Evolutionary conservation across 2,329 filamentous ascomycete species (phyloP).

Genomic region (Byssoonygena ceratinophila): DNA sequence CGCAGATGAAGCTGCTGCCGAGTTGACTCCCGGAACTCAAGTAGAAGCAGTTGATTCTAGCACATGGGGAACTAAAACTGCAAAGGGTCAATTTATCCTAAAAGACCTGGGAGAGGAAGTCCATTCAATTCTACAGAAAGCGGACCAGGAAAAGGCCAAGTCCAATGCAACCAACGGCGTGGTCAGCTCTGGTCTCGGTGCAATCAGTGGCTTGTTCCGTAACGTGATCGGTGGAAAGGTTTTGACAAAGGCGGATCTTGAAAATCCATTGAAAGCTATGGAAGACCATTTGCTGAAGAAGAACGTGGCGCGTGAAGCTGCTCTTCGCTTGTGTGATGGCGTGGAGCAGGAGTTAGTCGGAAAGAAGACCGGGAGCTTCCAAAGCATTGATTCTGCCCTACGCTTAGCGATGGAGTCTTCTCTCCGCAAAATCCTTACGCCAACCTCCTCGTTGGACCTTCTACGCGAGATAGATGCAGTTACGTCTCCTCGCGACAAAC

Average conservation of each 20-base stretch:
- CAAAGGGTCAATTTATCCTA: slow-evolving; percentile 84
- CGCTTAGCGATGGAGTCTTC: slow-evolving; percentile 83
- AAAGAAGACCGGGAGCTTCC: slow-evolving; percentile 83
- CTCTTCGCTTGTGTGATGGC: slow-evolving; percentile 77
- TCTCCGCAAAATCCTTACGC: slow-evolving; percentile 87
- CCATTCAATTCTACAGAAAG: slow-evolving; percentile 71
- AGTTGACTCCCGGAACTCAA: slow-evolving; percentile 45
- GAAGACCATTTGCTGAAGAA: slow-evolving; percentile 89
- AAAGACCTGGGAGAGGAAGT: slow-evolving; percentile 92
- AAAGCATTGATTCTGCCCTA: slow-evolving; percentile 74
- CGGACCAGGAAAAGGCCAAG: slow-evolving; percentile 54
- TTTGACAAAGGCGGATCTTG: slow-evolving; percentile 75
- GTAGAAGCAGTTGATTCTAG: slow-evolving; percentile 66
- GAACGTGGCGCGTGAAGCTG: slow-evolving; percentile 92
- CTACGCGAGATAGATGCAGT: slow-evolving; percentile 83
- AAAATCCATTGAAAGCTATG: slow-evolving; percentile 90
- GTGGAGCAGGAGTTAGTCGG: slow-evolving; percentile 84
- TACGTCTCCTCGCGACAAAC: slow-evolving; percentile 54
- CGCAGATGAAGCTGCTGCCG: slow-evolving; percentile 39
- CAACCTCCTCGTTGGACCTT: slow-evolving; percentile 86
- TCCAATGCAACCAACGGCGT: slow-evolving; percentile 48
- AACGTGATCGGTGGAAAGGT: slow-evolving; percentile 94
- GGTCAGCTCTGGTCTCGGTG: slow-evolving; percentile 67
- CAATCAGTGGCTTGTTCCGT: slow-evolving; percentile 78
- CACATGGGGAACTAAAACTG: slow-evolving; percentile 74